Conservation (phyloP, 2,329 filamentous ascomycete species). For the Lachnellula occidentalis region DNA sequence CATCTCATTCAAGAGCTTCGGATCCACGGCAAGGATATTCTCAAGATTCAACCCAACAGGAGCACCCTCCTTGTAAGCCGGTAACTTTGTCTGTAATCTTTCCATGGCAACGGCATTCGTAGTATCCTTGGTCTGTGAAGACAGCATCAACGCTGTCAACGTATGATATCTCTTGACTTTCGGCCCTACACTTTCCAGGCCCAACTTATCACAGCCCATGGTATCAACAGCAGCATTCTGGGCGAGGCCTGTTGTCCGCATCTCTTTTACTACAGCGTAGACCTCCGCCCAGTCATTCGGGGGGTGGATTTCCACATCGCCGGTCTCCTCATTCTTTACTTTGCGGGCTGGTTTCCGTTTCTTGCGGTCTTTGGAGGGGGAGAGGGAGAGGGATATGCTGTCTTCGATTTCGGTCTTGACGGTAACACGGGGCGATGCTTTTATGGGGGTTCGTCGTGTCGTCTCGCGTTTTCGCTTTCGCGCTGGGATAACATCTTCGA, state of each 20-base stretch:
- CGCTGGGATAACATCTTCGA: slow-evolving; percentile 48
- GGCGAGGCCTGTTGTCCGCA: slow-evolving; percentile 58
- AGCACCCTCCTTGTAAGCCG: slow-evolving; percentile 29
- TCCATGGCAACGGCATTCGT: slow-evolving; percentile 64
- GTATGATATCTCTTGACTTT: slow-evolving; percentile 62
- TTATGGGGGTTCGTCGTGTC: slow-evolving; percentile 23
- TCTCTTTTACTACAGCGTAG: slow-evolving; percentile 70
- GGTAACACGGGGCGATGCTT: slow-evolving; percentile 20
- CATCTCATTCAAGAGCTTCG: slow-evolving; percentile 53
- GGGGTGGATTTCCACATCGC: slow-evolving; percentile 42
- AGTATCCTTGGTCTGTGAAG: slow-evolving; percentile 69
- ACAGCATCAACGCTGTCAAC: slow-evolving; percentile 64
- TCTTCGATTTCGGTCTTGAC: slow-evolving; percentile 39
- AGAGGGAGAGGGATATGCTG: slow-evolving; percentile 22
- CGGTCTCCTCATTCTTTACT: slow-evolving; percentile 37
- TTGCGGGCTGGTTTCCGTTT: slow-evolving; percentile 44
- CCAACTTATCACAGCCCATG: slow-evolving; percentile 86
- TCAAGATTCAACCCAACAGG: slow-evolving; percentile 51
- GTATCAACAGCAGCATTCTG: slow-evolving; percentile 86
- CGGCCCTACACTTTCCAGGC: slow-evolving; percentile 43
- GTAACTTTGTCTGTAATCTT: slow-evolving; percentile 57
- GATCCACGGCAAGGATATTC: slow-evolving; percentile 56
- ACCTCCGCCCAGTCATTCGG: slow-evolving; percentile 80
- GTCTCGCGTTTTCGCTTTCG: slow-evolving; percentile 44
- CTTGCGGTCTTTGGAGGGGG: slow-evolving; percentile 30